Evolutionary conservation across 345 rosid genomes (phyloP).

Genomic region (Gossypium turneri): DNA sequence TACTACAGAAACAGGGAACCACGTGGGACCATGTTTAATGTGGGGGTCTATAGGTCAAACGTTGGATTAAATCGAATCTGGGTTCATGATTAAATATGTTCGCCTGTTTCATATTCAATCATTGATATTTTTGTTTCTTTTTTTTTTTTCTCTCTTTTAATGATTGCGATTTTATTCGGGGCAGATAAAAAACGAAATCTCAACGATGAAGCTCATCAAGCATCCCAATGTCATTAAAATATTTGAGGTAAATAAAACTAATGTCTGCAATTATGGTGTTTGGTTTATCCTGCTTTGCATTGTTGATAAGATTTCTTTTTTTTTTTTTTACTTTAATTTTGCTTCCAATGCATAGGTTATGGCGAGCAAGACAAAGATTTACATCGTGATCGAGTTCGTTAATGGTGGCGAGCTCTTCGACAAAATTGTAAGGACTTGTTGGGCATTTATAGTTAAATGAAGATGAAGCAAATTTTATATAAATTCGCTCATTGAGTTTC

Average conservation of each 20-base stretch:
- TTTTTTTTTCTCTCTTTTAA: no score
- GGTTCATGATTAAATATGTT: background rate
- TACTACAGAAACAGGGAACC: background rate
- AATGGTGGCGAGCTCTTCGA: constrained; percentile 94
- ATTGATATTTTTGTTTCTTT: no score
- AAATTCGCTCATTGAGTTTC: background rate
- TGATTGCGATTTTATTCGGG: background rate
- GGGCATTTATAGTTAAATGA: background rate
- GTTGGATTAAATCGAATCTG: background rate
- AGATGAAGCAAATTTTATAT: background rate
- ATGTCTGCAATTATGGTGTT: background rate
- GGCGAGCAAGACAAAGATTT: constrained; percentile 89
- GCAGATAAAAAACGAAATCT: constrained; percentile 85
- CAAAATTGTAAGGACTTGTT: constrained; percentile 60
- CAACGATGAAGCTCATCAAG: constrained; percentile 91
- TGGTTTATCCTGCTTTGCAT: background rate
- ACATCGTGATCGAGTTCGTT: constrained; percentile 80
- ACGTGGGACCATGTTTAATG: background rate
- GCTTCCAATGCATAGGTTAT: constrained; percentile 48
- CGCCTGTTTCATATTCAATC: background rate
- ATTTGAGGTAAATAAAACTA: constrained; percentile 49
- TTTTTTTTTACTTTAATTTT: background rate
- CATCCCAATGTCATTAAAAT: constrained; percentile 90
- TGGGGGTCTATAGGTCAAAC: background rate
- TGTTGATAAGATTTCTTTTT: background rate